Evolutionary conservation across 768 basidiomycete genomes (phyloP).

Genomic region (Phlegmacium glaucopus): DNA sequence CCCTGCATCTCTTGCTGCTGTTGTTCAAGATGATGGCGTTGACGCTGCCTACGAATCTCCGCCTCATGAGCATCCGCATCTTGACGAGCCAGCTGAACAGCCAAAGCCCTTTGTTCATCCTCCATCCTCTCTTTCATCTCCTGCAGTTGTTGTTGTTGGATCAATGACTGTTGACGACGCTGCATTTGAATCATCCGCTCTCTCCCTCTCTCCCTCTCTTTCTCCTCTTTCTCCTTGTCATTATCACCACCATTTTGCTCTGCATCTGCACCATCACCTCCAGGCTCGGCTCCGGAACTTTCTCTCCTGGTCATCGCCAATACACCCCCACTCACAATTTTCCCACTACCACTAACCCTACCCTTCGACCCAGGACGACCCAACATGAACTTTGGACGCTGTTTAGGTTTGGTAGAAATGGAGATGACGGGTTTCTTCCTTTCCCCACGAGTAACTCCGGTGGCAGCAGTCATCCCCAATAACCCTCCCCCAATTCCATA

Average conservation of each 20-base stretch:
- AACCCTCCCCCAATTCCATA: not conserved
- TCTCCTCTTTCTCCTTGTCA: slow-evolving; percentile 4
- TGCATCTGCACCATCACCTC: not conserved
- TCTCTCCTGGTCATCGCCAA: not conserved
- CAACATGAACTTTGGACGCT: slow-evolving; percentile 2
- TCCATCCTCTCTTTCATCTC: not conserved
- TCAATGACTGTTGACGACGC: not conserved
- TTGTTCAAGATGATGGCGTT: not conserved
- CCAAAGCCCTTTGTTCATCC: not conserved
- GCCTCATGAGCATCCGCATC: not conserved
- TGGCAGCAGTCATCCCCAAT: not conserved
- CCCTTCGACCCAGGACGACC: slow-evolving; percentile 1
- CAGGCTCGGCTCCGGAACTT: not conserved
- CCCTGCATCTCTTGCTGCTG: too few relatives aligned
- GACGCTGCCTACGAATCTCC: not conserved
- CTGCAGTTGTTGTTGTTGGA: not conserved
- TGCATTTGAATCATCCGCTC: too few relatives aligned
- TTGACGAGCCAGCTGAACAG: not conserved
- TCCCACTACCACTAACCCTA: not conserved
- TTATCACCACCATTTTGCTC: not conserved
- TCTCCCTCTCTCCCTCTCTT: slow-evolving; percentile 12
- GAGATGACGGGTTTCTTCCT: not conserved
- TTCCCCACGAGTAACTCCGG: not conserved
- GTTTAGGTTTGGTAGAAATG: not conserved
- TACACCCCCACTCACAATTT: not conserved